Percentiles rank a stretch among this genome's conserved stretches.
These are phyloP conservation scores for Ottelia alismoides DNA, from an alignment of 106 monocot species.

Conservation along the genomic window DNA sequence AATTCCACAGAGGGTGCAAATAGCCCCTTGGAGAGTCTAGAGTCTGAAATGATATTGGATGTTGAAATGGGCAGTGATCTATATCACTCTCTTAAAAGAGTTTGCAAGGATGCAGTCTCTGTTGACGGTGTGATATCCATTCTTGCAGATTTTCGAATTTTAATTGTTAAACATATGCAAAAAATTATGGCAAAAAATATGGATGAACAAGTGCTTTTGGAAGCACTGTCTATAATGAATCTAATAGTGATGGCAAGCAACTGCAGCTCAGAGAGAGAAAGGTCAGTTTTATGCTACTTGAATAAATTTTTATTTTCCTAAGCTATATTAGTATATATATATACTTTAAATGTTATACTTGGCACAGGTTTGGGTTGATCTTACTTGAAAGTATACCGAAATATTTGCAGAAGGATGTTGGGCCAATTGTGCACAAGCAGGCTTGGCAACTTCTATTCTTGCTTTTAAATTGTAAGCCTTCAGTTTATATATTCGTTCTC, in stretches of 20 bases:
- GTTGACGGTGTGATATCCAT: too few species aligned
- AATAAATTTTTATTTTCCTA: background rate
- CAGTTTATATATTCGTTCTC: too few species aligned
- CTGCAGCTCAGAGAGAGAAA: constrained; percentile 15
- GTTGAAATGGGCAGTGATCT: too few species aligned
- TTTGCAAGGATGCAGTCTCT: too few species aligned
- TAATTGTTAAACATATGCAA: constrained; percentile 5
- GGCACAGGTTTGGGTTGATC: constrained; percentile 39
- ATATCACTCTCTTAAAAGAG: too few species aligned
- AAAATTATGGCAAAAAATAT: constrained; percentile 1
- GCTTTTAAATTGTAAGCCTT: constrained; percentile 49
- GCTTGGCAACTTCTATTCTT: constrained; percentile 65
- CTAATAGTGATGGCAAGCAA: constrained; percentile 11
- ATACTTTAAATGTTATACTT: background rate
- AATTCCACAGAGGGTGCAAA: too few species aligned
- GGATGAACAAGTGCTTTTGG: constrained; percentile 1
- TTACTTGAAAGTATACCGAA: constrained; percentile 29
- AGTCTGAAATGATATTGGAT: too few species aligned
- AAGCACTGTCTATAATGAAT: constrained; percentile 11
- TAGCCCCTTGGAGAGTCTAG: too few species aligned
- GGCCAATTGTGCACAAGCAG: constrained; percentile 35
- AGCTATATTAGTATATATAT: background rate
- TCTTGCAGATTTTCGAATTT: constrained; percentile 1
- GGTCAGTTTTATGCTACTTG: constrained; percentile 5
- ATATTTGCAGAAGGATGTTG: constrained; percentile 39